phyloP scores from a whole-genome alignment of 179 eudicot species.

The Silene vulgaris region DNA sequence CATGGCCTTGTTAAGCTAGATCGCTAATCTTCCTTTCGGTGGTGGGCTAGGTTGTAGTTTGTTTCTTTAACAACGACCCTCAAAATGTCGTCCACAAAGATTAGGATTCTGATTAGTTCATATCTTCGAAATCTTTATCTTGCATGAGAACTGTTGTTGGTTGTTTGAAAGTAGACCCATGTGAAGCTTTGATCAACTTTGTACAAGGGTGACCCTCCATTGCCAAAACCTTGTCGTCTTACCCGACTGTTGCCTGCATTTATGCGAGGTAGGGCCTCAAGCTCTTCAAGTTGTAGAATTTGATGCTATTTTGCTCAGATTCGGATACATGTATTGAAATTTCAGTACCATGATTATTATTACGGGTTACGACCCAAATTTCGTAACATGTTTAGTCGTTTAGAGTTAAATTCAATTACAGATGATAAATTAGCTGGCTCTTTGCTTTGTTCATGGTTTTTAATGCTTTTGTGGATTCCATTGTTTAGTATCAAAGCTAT shows the following conservation, averaged over 20 bases:
- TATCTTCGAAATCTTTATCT: constrained; percentile 7
- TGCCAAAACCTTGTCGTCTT: constrained; percentile 1
- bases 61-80: not conserved
- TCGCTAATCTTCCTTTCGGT: not conserved
- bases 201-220: not conserved
- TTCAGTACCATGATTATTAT: too few relatives aligned
- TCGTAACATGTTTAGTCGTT: too few relatives aligned
- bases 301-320: too few relatives aligned
- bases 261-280: constrained; percentile 3
- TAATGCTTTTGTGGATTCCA: not conserved
- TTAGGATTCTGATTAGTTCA: not conserved
- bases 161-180: not conserved
- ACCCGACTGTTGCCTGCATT: not conserved
- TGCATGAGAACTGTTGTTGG: not conserved
- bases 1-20: constrained; percentile 31
- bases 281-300: not conserved
- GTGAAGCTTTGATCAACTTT: constrained; percentile 2
- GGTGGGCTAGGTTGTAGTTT: constrained; percentile 12
- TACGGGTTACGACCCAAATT: too few relatives aligned
- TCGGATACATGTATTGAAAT: too few relatives aligned
- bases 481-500: constrained; percentile 1
- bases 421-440: constrained; percentile 9
- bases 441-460: not conserved
- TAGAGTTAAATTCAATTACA: not conserved
- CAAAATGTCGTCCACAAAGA: not conserved